These are phyloP conservation scores for Tremellales sp. DNA, from an alignment of 1,284 basidiomycete species.

Conservation along the genomic window DNA sequence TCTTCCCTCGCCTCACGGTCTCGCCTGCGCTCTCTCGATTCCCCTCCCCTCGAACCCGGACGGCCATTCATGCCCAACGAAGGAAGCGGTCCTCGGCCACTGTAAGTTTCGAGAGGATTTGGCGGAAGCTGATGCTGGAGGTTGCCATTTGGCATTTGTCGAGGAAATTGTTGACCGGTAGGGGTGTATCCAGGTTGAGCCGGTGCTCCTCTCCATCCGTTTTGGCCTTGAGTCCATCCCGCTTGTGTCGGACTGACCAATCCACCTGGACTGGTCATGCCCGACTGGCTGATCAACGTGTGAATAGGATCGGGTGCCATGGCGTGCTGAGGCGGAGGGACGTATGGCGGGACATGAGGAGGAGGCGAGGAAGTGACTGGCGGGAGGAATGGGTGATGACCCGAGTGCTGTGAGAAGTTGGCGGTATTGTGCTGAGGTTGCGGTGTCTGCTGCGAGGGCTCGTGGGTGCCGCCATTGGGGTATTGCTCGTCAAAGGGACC, in stretches of 20 bases:
- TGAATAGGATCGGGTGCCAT: constrained; percentile 45
- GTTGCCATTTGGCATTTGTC: neutral
- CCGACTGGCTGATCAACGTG: constrained; percentile 10
- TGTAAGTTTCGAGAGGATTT: constrained; percentile 22
- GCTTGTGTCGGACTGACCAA: neutral
- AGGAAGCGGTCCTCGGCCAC: constrained; percentile 7
- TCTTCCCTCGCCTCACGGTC: constrained; percentile 20
- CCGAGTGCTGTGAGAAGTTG: neutral
- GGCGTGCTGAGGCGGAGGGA: constrained; percentile 45
- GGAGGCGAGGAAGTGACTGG: constrained; percentile 41
- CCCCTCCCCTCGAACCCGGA: constrained; percentile 12
- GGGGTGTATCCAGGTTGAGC: neutral
- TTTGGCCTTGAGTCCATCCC: neutral
- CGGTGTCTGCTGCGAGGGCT: constrained; percentile 5
- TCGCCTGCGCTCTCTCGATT: constrained; percentile 12
- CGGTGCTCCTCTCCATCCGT: constrained; percentile 12
- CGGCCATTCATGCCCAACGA: constrained; percentile 8
- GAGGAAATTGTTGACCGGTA: neutral
- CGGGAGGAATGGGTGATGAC: constrained; percentile 22
- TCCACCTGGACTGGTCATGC: constrained; percentile 3
- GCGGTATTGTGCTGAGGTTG: constrained; percentile 4
- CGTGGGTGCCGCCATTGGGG: constrained; percentile 2
- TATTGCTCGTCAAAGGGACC: neutral
- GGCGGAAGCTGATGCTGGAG: constrained; percentile 6
- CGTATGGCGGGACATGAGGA: constrained; percentile 37